Base-by-base conservation (phyloP, 2,329 filamentous ascomycete species). In the Fusarium secorum region DNA sequence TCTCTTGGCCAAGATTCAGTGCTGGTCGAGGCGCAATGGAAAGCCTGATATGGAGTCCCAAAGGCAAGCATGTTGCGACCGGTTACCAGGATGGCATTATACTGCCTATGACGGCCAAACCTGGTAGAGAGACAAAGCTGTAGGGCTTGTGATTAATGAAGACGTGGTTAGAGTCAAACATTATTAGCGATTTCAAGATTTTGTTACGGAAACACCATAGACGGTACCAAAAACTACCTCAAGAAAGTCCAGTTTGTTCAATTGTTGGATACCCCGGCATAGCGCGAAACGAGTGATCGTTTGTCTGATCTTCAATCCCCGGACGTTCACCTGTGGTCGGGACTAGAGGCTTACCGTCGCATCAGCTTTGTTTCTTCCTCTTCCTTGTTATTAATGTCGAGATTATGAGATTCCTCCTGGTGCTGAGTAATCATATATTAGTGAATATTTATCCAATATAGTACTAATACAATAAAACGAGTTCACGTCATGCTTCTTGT, bases 1-100 rank as follows among this genome's bases (percentile, higher is more conserved):
- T 80, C 2, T 81, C 74, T 35, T 88, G 86, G 74, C 84, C 86
- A 7, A 77, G 86, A 26, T 79, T 83, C 6, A 83, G 78, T 26
- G 82, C 83, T 5, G 85, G 85, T 1, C 79, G 86, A 44, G 83
- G 81, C 4, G 80, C 85, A 51, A 77, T 88, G 65, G 79, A 84
- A 75, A 83, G 80, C 58, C 85, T 84, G 77, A 83, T 87, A 35
- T 88, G 86, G 86, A 88, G 85, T 64, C 86, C 86, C 0, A 70
- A 76, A 5, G 86, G 86, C 5, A 79, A 83, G 26, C 86, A 88
- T 70, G 82, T 88, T 3, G 86, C 86, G 9, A 87, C 84, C 2
- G 85, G 84, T 48, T 87, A 86, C 63, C 86, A 88, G 68, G 86
- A 88, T 66, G 86, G 86, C 6, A 81, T 87, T 14, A 66, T 83